phyloP scores from a whole-genome alignment of 2,329 filamentous ascomycete species.

The Ascocoryne sarcoides region DNA sequence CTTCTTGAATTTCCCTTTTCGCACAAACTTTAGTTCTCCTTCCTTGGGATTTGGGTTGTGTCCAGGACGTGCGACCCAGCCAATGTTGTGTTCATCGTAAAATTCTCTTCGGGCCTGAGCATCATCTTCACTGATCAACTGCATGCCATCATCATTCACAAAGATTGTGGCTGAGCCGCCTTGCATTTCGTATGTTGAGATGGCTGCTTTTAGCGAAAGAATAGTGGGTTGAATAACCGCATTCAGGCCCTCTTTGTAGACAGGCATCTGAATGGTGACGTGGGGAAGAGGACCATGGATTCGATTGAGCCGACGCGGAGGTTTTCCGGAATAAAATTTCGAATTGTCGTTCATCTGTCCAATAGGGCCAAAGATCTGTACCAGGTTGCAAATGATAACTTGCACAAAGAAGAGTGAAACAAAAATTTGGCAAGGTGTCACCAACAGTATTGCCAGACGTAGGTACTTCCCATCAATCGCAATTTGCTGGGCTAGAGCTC shows the following conservation, averaged over 20 bases:
- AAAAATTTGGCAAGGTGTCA: constrained; percentile 48
- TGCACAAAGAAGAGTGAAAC: constrained; percentile 43
- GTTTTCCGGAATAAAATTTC: constrained; percentile 28
- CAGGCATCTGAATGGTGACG: constrained; percentile 41
- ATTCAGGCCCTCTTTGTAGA: constrained; percentile 41
- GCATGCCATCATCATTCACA: constrained; percentile 61
- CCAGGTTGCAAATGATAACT: constrained; percentile 39
- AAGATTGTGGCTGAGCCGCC: constrained; percentile 62
- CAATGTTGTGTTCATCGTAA: constrained; percentile 49
- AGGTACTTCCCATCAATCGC: constrained; percentile 43
- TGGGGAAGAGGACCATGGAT: constrained; percentile 36
- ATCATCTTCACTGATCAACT: constrained; percentile 44
- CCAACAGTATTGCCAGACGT: constrained; percentile 44
- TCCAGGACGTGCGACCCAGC: constrained; percentile 44
- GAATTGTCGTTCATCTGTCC: constrained; percentile 37
- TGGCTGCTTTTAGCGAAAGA: constrained; percentile 46
- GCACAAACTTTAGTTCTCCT: constrained; percentile 36
- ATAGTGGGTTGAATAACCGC: constrained; percentile 47
- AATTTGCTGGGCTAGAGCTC: constrained; percentile 45
- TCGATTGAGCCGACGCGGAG: constrained; percentile 33
- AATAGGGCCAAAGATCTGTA: constrained; percentile 43
- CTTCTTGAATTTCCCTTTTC: constrained; percentile 62
- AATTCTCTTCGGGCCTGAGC: constrained; percentile 42
- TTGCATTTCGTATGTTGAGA: constrained; percentile 49
- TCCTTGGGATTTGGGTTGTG: constrained; percentile 46